These are phyloP conservation scores for Naganishia friedmannii DNA, from an alignment of 768 basidiomycete species.

Conservation along the genomic window DNA sequence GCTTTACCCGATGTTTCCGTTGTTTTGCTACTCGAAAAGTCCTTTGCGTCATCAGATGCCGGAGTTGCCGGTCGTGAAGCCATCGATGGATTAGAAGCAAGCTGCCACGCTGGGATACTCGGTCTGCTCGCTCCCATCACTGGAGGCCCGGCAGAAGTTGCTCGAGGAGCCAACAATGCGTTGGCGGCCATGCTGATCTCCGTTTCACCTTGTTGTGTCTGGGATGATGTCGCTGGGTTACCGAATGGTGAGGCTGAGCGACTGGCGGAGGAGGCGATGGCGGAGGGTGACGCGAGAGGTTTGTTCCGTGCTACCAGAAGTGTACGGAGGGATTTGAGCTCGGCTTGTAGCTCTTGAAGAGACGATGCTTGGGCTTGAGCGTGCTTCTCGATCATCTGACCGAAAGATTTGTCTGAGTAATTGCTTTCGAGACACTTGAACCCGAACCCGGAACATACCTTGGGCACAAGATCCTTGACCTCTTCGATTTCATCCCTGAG, in stretches of 20 bases:
- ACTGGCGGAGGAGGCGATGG: constrained; percentile 55
- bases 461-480: constrained; percentile 86
- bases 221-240: background rate
- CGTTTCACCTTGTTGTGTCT: background rate
- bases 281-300: constrained; percentile 15
- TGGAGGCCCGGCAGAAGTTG: background rate
- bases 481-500: constrained; percentile 86
- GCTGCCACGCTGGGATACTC: constrained; percentile 84
- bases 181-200: constrained; percentile 43
- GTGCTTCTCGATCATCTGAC: constrained; percentile 89
- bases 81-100: constrained; percentile 48
- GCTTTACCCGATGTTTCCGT: constrained; percentile 5
- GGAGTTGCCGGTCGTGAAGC: constrained; percentile 8
- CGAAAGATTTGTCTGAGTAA: background rate
- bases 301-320: constrained; percentile 66
- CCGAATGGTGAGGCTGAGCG: constrained; percentile 44
- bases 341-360: constrained; percentile 81
- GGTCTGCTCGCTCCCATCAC: constrained; percentile 35
- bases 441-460: constrained; percentile 57
- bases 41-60: constrained; percentile 10
- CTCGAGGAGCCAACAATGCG: constrained; percentile 41
- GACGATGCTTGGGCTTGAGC: constrained; percentile 80
- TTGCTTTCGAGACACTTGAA: background rate
- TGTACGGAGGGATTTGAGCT: constrained; percentile 89
- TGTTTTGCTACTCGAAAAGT: background rate